Conservation (phyloP, 257 asterid genomes). For the Capsicum pubescens region DNA sequence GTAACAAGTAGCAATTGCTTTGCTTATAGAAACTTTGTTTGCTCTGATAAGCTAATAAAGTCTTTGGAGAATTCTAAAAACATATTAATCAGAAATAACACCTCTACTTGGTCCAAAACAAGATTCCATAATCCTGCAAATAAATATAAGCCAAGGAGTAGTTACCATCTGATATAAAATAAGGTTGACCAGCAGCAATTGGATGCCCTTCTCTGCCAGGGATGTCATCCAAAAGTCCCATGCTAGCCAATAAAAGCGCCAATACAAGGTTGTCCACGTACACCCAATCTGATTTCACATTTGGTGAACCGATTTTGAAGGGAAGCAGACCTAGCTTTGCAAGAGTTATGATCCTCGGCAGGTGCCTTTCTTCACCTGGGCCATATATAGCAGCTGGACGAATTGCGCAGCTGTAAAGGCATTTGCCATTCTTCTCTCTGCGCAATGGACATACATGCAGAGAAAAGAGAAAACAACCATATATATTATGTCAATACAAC, state of each 20-base stretch:
- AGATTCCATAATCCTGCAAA: constrained; percentile 5
- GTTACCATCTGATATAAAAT: constrained; percentile 94
- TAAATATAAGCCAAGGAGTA: not conserved
- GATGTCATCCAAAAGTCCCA: constrained; percentile 93
- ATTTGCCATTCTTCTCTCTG: constrained; percentile 66
- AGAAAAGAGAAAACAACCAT: constrained; percentile 9
- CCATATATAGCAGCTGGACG: constrained; percentile 99
- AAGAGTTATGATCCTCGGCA: constrained; percentile 77
- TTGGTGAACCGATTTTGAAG: constrained; percentile 63
- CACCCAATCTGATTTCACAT: constrained; percentile 91
- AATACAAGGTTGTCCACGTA: constrained; percentile 82
- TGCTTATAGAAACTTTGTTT: not conserved
- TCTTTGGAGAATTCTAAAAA: not conserved
- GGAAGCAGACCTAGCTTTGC: constrained; percentile 88
- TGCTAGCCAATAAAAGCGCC: constrained; percentile 89
- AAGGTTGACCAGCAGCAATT: constrained; percentile 91
- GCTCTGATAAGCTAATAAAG: not conserved
- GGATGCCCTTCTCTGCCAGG: constrained; percentile 85
- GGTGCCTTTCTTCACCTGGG: constrained; percentile 97
- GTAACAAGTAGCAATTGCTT: not conserved
- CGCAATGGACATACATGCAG: constrained; percentile 5
- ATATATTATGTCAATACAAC: constrained; percentile 12
- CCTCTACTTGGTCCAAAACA: not conserved
- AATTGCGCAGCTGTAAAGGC: constrained; percentile 81
- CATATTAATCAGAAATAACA: not conserved